phyloP scores from a whole-genome alignment of 306 rosid species.

The Coriaria nepalensis region DNA sequence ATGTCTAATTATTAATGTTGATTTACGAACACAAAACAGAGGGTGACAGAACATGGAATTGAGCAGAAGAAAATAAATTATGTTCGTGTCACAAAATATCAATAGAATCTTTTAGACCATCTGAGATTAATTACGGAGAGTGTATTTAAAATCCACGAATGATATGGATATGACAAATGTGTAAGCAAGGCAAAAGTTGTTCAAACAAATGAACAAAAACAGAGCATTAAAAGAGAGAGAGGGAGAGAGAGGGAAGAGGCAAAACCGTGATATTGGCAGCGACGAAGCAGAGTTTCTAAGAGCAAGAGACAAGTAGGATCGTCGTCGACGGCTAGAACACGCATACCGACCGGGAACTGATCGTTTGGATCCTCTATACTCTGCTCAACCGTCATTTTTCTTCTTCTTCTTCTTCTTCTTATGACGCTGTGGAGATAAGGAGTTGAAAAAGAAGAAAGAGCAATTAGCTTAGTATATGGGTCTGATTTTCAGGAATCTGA shows the following conservation, averaged over 20 bases:
- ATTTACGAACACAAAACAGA: too few species aligned
- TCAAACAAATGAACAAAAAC: neutral
- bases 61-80: too few species aligned
- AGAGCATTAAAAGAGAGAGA: neutral
- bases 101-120: slow-evolving; percentile 10
- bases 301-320: slow-evolving; percentile 71
- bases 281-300: slow-evolving; percentile 65
- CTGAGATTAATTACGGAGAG: neutral
- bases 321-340: slow-evolving; percentile 94
- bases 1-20: too few species aligned
- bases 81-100: slow-evolving; percentile 1
- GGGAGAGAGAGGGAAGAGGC: slow-evolving; percentile 2
- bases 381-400: slow-evolving; percentile 31
- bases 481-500: too few species aligned
- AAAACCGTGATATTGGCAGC: slow-evolving; percentile 84
- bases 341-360: slow-evolving; percentile 84
- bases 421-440: too few species aligned
- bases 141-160: neutral
- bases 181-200: neutral
- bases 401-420: neutral
- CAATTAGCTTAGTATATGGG: too few species aligned
- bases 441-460: too few species aligned
- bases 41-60: too few species aligned
- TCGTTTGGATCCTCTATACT: slow-evolving; percentile 37
- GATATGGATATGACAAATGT: slow-evolving; percentile 4